A percentile compares a stretch with the other conserved stretches of the same genome.
Evolutionary conservation across 331 rosid species (phyloP).

Genomic region (Malus hybrid): DNA sequence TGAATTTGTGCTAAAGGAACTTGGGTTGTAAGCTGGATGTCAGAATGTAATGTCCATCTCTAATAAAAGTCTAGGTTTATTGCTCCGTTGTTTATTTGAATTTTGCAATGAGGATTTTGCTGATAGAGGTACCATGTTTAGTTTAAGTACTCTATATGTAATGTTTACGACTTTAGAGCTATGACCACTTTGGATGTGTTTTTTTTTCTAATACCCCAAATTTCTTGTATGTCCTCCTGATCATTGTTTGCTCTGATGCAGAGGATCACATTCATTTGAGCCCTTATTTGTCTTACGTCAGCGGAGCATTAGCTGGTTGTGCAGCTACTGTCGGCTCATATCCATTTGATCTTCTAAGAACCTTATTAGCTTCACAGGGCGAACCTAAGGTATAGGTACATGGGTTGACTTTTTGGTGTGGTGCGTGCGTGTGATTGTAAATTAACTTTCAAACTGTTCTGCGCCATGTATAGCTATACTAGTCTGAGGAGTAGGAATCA

Average conservation of each 20-base stretch:
- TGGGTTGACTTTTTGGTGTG: neutral
- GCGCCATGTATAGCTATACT: neutral
- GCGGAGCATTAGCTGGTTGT: conserved; percentile 91
- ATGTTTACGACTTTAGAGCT: neutral
- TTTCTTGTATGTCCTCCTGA: neutral
- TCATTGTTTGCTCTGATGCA: conserved; percentile 37
- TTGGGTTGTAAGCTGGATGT: neutral
- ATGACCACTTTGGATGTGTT: neutral
- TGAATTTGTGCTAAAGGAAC: too few relatives aligned
- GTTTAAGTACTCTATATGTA: neutral
- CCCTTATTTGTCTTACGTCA: conserved; percentile 76
- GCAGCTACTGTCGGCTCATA: conserved; percentile 94
- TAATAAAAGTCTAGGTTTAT: neutral
- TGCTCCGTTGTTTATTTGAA: neutral
- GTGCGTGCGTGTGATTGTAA: neutral
- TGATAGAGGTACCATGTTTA: too few relatives aligned
- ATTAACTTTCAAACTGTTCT: neutral
- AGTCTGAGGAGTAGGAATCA: neutral
- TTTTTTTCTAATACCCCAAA: neutral
- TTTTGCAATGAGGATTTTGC: too few relatives aligned
- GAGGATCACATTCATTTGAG: conserved; percentile 71
- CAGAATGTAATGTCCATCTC: neutral
- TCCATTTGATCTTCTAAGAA: conserved; percentile 90
- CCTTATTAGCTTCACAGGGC: conserved; percentile 95
- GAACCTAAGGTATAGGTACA: conserved; percentile 76